phyloP scores from a whole-genome alignment of 2,329 filamentous ascomycete species.

The Thyridium curvatum region DNA sequence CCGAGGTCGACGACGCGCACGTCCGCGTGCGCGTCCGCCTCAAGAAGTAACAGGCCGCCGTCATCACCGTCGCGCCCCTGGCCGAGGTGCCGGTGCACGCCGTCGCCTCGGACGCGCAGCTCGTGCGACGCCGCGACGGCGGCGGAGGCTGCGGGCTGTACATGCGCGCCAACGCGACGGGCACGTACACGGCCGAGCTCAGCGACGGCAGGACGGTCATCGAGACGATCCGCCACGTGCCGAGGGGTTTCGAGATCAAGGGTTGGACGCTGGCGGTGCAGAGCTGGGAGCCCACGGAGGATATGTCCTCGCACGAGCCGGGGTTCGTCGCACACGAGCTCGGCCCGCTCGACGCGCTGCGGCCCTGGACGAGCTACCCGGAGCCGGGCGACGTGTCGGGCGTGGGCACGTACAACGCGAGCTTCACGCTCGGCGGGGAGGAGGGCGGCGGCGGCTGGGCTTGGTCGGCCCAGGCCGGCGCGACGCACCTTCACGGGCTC shows the following conservation, averaged over 20 bases:
- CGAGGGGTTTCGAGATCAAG: background rate
- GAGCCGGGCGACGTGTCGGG: slow-evolving; percentile 5
- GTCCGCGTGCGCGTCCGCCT: slow-evolving; percentile 5
- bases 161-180: slow-evolving; percentile 5
- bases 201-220: slow-evolving; percentile 2
- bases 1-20: slow-evolving; percentile 7
- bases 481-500: slow-evolving; percentile 7
- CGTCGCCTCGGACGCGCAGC: slow-evolving; percentile 1
- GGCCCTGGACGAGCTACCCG: slow-evolving; percentile 5
- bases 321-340: slow-evolving; percentile 3
- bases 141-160: slow-evolving; percentile 5
- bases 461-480: slow-evolving; percentile 1
- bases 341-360: slow-evolving; percentile 3
- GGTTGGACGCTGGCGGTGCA: slow-evolving; percentile 4
- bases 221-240: background rate
- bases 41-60: slow-evolving; percentile 4
- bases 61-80: slow-evolving; percentile 6
- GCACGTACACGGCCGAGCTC: slow-evolving; percentile 1
- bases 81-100: slow-evolving; percentile 3
- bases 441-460: too few species aligned
- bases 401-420: slow-evolving; percentile 7
- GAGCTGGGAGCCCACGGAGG: slow-evolving; percentile 4
- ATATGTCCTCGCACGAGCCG: slow-evolving; percentile 4
- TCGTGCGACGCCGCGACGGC: slow-evolving; percentile 1
- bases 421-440: background rate